Base-by-base conservation (phyloP, 1,139 yeast species). In the Diutina neorugosa region DNA sequence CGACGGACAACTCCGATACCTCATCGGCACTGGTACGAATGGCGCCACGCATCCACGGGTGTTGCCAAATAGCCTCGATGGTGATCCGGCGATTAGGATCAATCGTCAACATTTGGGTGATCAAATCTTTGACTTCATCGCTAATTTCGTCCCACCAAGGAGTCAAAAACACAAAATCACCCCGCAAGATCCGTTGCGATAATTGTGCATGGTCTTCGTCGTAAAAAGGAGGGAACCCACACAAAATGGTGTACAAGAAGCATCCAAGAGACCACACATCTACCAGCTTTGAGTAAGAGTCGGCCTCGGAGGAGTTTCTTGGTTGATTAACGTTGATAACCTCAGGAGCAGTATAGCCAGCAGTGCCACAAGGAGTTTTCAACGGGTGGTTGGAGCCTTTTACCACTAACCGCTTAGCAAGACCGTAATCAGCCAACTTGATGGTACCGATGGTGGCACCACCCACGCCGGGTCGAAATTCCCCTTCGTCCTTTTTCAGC, bases 121-220 rank as follows among this genome's bases (percentile, higher is more conserved):
- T 80, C 54, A 86, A 66, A 59, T 78, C 77, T 65, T 89, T 89
- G 7, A 96, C 98, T 20, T 85, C 88, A 44, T 62, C 65, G 56
- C 88, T 79, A 47, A 91, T 86, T 61, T 91, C 96, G 66, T 91
- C 97, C 98, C 98, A 91, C 98, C 98, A 91, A 0, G 98, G 98
- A 55, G 81, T 73, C 55, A 91, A 71, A 65, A 90, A 91, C 16
- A 86, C 84, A 65, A 77, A 91, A 60, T 88, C 86, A 27, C 97
- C 97, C 53, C 75, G 75, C 12, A 94, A 82, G 48, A 91, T 95
- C 65, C 90, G 90, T 60, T 78, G 81, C 0, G 96, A 87, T 57
- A 91, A 70, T n/a, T 78, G 77, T 58, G 86, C 88, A 57, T 87
- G 84, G 61, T 84, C 81, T 60, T 90, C 96, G 65, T 91, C 96